phyloP scores from a whole-genome alignment of 202 grass and related monocot genomes.

The Panicum hallii region DNA sequence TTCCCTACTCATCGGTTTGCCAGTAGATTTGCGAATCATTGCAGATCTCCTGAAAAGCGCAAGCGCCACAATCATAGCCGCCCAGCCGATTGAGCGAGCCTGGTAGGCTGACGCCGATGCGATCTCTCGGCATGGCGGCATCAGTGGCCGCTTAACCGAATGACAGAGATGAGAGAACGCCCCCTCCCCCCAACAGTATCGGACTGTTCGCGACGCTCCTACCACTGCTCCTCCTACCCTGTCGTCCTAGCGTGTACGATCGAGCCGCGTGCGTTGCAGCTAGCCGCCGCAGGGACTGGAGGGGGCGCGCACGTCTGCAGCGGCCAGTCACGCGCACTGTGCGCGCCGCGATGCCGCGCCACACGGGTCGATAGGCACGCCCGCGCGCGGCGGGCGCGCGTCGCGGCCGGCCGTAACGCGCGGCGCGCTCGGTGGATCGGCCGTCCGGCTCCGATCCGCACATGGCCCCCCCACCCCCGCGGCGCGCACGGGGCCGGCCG shows the following conservation, averaged over 20 bases:
- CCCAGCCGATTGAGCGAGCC: neutral
- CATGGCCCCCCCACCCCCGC: neutral
- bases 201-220: neutral
- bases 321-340: neutral
- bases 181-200: neutral
- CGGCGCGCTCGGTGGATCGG: constrained; percentile 17
- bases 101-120: too few species aligned
- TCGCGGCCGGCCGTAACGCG: constrained; percentile 1
- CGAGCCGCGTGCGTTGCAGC: neutral
- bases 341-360: neutral
- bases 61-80: neutral
- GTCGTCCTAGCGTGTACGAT: neutral
- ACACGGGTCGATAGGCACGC: too few species aligned
- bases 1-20: neutral
- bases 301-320: neutral
- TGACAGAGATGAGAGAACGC: too few species aligned
- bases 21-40: constrained; percentile 33
- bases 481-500: neutral
- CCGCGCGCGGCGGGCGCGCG: neutral
- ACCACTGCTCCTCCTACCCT: too few species aligned
- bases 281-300: neutral
- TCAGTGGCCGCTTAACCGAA: neutral
- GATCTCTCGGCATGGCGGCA: too few species aligned
- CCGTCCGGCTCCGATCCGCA: neutral
- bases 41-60: constrained; percentile 33